Evolutionary conservation across 225 moss, liverwort and hornwort species (phyloP).

Genomic region (Polytrichum commune): DNA sequence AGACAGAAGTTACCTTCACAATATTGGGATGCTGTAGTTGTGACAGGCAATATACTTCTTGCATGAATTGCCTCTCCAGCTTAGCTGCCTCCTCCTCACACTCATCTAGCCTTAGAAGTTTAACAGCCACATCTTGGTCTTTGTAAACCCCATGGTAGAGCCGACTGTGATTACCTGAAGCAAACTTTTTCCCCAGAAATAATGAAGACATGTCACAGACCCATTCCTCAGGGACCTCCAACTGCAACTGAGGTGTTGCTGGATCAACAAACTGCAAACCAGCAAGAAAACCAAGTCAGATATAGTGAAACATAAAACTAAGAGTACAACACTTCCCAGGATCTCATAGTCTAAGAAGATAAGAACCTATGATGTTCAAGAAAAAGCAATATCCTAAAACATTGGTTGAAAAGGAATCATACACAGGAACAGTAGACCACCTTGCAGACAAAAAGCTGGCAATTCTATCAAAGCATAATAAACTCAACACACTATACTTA

Average conservation of each 20-base stretch:
- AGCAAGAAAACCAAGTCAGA: too few relatives aligned
- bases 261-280: constrained; percentile 26
- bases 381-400: too few relatives aligned
- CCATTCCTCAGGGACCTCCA: constrained; percentile 45
- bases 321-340: too few relatives aligned
- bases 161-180: constrained; percentile 69
- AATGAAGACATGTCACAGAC: constrained; percentile 68
- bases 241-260: constrained; percentile 37
- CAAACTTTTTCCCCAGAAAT: constrained; percentile 72
- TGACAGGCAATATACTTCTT: constrained; percentile 74
- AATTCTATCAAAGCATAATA: too few relatives aligned
- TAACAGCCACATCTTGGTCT: constrained; percentile 77
- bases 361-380: too few relatives aligned
- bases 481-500: too few relatives aligned
- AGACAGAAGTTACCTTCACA: constrained; percentile 32
- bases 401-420: too few relatives aligned
- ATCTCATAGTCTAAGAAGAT: too few relatives aligned
- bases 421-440: too few relatives aligned
- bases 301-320: too few relatives aligned
- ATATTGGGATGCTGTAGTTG: constrained; percentile 72
- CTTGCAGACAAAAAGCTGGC: too few relatives aligned
- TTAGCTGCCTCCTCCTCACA: constrained; percentile 31
- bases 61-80: constrained; percentile 78
- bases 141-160: constrained; percentile 85
- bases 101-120: constrained; percentile 67